These are phyloP conservation scores for Mortierella sp. DNA, from an alignment of 371 early-diverging fungal genomes.

Conservation along the genomic window DNA sequence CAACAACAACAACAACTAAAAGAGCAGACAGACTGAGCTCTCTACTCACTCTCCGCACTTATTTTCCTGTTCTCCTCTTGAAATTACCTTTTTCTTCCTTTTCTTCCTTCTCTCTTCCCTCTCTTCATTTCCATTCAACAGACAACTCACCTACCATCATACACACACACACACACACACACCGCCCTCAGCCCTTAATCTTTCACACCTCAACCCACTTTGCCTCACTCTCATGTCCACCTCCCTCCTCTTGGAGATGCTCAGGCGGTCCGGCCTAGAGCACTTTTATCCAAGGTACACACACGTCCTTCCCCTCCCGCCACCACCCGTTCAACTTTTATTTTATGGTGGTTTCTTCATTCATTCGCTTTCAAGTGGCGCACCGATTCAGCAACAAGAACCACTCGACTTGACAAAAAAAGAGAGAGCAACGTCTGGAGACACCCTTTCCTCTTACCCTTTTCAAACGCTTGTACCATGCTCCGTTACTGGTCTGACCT, in stretches of 20 bases:
- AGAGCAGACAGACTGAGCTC: slow-evolving; percentile 5
- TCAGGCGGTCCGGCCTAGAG: slow-evolving; percentile 58
- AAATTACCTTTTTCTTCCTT: neutral
- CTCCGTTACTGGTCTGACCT: neutral
- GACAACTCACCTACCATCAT: too few relatives aligned
- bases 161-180: too few relatives aligned
- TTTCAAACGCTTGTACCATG: neutral
- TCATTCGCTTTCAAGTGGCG: neutral
- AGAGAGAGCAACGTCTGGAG: neutral
- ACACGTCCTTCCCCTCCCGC: neutral
- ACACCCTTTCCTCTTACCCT: neutral
- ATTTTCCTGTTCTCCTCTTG: slow-evolving; percentile 2
- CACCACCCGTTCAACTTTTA: neutral
- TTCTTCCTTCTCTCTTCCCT: too few relatives aligned
- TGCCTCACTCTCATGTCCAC: slow-evolving; percentile 43
- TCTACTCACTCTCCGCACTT: neutral
- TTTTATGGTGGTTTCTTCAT: neutral
- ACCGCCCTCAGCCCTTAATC: neutral
- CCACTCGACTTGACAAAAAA: neutral
- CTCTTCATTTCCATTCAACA: neutral
- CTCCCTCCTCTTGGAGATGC: slow-evolving; percentile 62
- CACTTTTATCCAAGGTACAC: slow-evolving; percentile 59
- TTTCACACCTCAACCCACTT: neutral
- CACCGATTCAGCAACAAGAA: neutral
- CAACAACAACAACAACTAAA: neutral